phyloP scores from a whole-genome alignment of 257 asterid genomes.

The Agastache rugosa region DNA sequence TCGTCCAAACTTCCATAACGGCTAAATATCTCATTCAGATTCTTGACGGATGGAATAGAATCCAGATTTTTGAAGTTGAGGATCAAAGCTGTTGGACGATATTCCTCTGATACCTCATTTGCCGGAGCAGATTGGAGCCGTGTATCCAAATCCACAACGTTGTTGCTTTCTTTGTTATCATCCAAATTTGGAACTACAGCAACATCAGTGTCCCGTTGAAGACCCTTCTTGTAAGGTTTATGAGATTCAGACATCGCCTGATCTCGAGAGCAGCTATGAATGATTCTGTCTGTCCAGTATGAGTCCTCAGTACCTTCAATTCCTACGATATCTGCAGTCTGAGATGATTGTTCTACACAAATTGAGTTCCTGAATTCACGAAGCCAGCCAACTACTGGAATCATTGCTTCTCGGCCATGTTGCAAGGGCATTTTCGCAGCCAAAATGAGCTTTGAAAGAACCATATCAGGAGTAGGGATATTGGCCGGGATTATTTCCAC shows the following conservation, averaged over 20 bases:
- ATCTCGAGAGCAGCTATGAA: slow-evolving; percentile 48
- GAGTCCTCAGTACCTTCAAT: slow-evolving; percentile 55
- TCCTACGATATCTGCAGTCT: slow-evolving; percentile 36
- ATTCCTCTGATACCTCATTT: slow-evolving; percentile 41
- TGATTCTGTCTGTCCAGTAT: slow-evolving; percentile 71
- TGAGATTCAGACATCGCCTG: slow-evolving; percentile 42
- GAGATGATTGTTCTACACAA: slow-evolving; percentile 42
- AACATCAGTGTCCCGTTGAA: slow-evolving; percentile 35
- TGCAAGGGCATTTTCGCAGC: slow-evolving; percentile 65
- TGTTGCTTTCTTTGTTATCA: slow-evolving; percentile 31
- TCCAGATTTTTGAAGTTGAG: slow-evolving; percentile 58
- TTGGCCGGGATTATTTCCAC: slow-evolving; percentile 39
- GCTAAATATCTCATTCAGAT: slow-evolving; percentile 63
- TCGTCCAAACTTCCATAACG: slow-evolving; percentile 66
- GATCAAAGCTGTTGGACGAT: slow-evolving; percentile 60
- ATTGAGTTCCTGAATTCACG: slow-evolving; percentile 53
- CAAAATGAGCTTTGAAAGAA: slow-evolving; percentile 55
- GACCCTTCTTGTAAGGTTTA: slow-evolving; percentile 31
- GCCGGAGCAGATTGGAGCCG: slow-evolving; percentile 26
- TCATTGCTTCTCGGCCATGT: slow-evolving; percentile 38
- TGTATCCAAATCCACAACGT: slow-evolving; percentile 30
- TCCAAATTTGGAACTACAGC: slow-evolving; percentile 32
- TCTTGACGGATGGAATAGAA: slow-evolving; percentile 57
- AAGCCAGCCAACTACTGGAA: slow-evolving; percentile 48
- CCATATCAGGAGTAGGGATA: slow-evolving; percentile 48